These are phyloP conservation scores for Bimuria novae-zelandiae DNA, from an alignment of 2,329 filamentous ascomycete genomes.

Conservation along the genomic window DNA sequence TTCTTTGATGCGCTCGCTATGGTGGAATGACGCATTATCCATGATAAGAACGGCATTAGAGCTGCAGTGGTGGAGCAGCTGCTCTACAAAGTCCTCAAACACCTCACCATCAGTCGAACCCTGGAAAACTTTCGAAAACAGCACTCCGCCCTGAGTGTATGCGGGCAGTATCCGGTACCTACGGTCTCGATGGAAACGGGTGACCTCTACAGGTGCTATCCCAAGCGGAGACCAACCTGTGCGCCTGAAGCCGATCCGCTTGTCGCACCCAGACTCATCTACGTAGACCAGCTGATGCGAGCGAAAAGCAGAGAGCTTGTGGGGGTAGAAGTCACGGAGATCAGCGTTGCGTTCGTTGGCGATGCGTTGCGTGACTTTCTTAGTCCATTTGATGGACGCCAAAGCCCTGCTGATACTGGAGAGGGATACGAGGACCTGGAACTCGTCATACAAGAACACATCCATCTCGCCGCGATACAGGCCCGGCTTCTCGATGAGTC, in stretches of 20 bases:
- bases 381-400: conserved; percentile 28
- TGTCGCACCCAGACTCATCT: conserved; percentile 47
- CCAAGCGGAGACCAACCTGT: conserved; percentile 8
- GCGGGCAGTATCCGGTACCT: conserved; percentile 10
- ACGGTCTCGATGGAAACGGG: neutral
- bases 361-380: conserved; percentile 36
- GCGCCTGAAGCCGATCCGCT: conserved; percentile 22
- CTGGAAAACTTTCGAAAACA: conserved; percentile 17
- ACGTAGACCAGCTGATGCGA: conserved; percentile 44
- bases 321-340: conserved; percentile 41
- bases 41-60: conserved; percentile 45
- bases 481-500: conserved; percentile 23
- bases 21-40: conserved; percentile 43
- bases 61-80: conserved; percentile 39
- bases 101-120: conserved; percentile 17
- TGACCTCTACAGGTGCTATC: neutral
- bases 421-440: conserved; percentile 17
- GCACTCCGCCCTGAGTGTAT: conserved; percentile 20
- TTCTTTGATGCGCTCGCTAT: conserved; percentile 31
- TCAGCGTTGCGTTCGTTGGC: conserved; percentile 41
- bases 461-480: conserved; percentile 29
- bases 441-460: conserved; percentile 33
- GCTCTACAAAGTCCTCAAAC: conserved; percentile 29
- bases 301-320: conserved; percentile 37
- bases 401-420: conserved; percentile 30